Conservation (phyloP, 306 rosid genomes). For the Urtica urens region DNA sequence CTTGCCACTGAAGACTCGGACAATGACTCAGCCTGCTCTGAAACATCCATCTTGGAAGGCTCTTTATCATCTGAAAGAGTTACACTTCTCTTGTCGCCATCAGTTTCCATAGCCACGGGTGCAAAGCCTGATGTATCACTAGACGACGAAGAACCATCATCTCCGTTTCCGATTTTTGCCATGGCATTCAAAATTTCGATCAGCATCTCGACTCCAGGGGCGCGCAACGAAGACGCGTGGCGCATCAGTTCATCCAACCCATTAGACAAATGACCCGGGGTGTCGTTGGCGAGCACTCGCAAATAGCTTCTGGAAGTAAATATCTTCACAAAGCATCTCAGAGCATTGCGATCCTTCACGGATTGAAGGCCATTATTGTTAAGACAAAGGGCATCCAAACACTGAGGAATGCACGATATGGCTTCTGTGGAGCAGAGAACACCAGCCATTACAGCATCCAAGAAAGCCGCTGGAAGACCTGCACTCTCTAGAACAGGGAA, state of each 20-base stretch:
- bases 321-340: conserved; percentile 88
- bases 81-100: conserved; percentile 53
- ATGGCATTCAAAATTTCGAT: conserved; percentile 66
- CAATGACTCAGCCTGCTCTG: conserved; percentile 59
- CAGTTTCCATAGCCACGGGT: conserved; percentile 92
- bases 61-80: conserved; percentile 41
- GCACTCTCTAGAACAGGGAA: conserved; percentile 76
- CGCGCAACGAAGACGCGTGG: conserved; percentile 82
- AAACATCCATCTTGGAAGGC: conserved; percentile 38
- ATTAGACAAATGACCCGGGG: conserved; percentile 74
- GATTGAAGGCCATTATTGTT: conserved; percentile 82
- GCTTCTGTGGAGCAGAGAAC: conserved; percentile 91
- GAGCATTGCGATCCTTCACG: conserved; percentile 73
- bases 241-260: conserved; percentile 97
- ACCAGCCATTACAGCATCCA: conserved; percentile 90
- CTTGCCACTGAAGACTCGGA: conserved; percentile 40
- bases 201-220: conserved; percentile 90
- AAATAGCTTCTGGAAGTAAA: conserved; percentile 75
- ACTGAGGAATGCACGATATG: conserved; percentile 89
- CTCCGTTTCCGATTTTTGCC: conserved; percentile 65
- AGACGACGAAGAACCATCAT: conserved; percentile 33
- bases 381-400: conserved; percentile 87
- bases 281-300: conserved; percentile 75
- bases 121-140: conserved; percentile 46
- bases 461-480: conserved; percentile 88